A percentile compares a stretch with the other conserved stretches of the same genome.
These are phyloP conservation scores for Podila epicladia DNA, from an alignment of 192 early-diverging fungal species.

Conservation along the genomic window DNA sequence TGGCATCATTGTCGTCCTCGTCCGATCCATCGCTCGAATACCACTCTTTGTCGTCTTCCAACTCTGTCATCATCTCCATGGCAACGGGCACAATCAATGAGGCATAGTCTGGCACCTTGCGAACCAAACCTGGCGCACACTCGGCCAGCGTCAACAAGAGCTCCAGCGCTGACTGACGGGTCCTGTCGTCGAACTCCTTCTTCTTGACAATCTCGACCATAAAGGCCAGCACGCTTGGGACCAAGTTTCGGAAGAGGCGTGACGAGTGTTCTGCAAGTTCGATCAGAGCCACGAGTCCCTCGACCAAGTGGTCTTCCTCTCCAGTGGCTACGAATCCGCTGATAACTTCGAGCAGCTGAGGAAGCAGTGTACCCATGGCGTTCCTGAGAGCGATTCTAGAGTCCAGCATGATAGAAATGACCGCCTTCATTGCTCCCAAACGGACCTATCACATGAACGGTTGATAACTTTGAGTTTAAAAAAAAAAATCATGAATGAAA, in stretches of 20 bases:
- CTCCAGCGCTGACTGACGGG: conserved; percentile 92
- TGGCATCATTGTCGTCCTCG: conserved; percentile 90
- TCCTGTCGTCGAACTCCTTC: conserved; percentile 80
- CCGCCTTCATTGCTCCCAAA: conserved; percentile 79
- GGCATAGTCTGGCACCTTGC: conserved; percentile 89
- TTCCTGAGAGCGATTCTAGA: conserved; percentile 65
- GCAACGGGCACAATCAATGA: conserved; percentile 84
- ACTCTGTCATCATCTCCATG: conserved; percentile 94
- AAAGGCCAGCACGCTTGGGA: conserved; percentile 80
- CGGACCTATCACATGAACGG: conserved; percentile 62
- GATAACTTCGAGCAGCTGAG: conserved; percentile 85
- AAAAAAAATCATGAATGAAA: too few relatives aligned
- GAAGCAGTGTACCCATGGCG: conserved; percentile 75
- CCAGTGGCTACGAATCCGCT: conserved; percentile 73
- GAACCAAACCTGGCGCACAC: conserved; percentile 86
- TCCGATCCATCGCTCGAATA: conserved; percentile 88
- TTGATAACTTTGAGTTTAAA: neutral
- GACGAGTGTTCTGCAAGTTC: conserved; percentile 89
- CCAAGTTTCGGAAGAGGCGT: conserved; percentile 83
- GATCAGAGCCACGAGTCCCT: conserved; percentile 79
- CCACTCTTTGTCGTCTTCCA: conserved; percentile 93
- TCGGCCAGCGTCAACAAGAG: conserved; percentile 93
- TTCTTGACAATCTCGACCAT: conserved; percentile 82
- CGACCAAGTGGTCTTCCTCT: conserved; percentile 78
- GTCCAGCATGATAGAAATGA: conserved; percentile 79